Evolutionary conservation across 2,329 filamentous ascomycete species (phyloP).

Genomic region (Colletotrichum cordylinicola): DNA sequence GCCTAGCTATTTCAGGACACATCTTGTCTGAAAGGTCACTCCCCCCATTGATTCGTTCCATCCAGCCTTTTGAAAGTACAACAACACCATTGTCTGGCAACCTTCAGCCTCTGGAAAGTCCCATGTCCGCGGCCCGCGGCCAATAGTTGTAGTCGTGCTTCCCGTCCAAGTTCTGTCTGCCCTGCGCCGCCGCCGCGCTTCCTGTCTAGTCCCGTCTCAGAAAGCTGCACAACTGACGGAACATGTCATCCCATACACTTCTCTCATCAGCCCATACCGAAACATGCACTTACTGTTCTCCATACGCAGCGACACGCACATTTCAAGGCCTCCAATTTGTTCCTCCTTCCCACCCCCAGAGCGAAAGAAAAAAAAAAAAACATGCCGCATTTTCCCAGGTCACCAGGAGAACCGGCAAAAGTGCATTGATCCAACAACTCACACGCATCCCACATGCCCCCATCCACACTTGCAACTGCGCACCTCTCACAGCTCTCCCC

Average conservation of each 20-base stretch:
- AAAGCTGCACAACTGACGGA: neutral
- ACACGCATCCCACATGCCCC: neutral
- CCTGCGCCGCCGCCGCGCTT: neutral
- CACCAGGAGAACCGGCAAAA: neutral
- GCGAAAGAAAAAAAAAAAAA: neutral
- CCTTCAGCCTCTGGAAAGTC: neutral
- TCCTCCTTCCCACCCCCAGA: neutral
- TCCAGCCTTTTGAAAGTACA: neutral
- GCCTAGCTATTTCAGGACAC: neutral
- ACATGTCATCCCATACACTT: slow-evolving; percentile 16
- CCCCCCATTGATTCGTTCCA: neutral
- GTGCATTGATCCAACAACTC: neutral
- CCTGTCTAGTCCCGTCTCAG: neutral
- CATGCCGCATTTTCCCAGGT: neutral
- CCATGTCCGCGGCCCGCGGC: neutral
- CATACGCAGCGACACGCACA: neutral
- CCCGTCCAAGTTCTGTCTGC: neutral
- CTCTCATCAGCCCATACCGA: neutral
- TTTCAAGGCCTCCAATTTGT: neutral
- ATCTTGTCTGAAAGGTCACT: neutral
- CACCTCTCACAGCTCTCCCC: neutral
- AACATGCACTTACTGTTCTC: neutral
- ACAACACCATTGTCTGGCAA: neutral
- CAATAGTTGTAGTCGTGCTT: neutral
- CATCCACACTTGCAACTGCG: neutral